A percentile compares a stretch with the other conserved stretches of the same genome.
phyloP scores from a whole-genome alignment of 179 eudicot genomes.

The Pouteria campechiana region DNA sequence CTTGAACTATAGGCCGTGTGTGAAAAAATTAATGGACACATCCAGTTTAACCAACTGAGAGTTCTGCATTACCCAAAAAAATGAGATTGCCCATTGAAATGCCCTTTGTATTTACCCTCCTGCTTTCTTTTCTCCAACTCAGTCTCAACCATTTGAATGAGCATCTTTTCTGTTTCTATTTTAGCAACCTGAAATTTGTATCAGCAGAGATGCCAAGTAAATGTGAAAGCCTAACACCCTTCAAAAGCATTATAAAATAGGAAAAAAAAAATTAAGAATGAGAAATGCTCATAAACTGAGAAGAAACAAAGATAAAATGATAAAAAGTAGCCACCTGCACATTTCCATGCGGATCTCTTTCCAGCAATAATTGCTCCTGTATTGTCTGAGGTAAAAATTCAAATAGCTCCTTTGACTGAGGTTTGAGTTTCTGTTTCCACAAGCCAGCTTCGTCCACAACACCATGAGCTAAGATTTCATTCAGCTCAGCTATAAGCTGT shows the following conservation, averaged over 20 bases:
- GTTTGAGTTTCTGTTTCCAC: slow-evolving; percentile 69
- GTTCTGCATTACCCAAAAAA: slow-evolving; percentile 90
- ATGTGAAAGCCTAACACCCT: too few species aligned
- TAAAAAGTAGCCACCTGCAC: slow-evolving; percentile 45
- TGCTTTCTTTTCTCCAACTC: slow-evolving; percentile 75
- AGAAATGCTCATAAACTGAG: background rate
- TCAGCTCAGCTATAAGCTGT: slow-evolving; percentile 82
- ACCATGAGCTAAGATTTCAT: slow-evolving; percentile 86
- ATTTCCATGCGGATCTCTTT: slow-evolving; percentile 97
- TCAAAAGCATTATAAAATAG: too few species aligned
- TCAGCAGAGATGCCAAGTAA: too few species aligned
- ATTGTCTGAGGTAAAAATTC: slow-evolving; percentile 73
- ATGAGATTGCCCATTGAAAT: slow-evolving; percentile 92
- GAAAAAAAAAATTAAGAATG: too few species aligned
- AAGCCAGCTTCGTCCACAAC: slow-evolving; percentile 68
- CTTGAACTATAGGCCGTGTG: too few species aligned
- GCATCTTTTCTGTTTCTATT: slow-evolving; percentile 98
- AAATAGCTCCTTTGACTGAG: slow-evolving; percentile 57
- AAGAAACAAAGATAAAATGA: background rate
- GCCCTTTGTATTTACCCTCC: slow-evolving; percentile 41
- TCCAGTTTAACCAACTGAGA: too few species aligned
- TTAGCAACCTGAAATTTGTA: slow-evolving; percentile 94
- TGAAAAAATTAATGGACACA: too few species aligned
- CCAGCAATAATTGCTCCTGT: slow-evolving; percentile 89
- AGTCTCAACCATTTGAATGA: slow-evolving; percentile 96